phyloP scores from a whole-genome alignment of 441 rosid genomes.

The Geranium incanum region DNA sequence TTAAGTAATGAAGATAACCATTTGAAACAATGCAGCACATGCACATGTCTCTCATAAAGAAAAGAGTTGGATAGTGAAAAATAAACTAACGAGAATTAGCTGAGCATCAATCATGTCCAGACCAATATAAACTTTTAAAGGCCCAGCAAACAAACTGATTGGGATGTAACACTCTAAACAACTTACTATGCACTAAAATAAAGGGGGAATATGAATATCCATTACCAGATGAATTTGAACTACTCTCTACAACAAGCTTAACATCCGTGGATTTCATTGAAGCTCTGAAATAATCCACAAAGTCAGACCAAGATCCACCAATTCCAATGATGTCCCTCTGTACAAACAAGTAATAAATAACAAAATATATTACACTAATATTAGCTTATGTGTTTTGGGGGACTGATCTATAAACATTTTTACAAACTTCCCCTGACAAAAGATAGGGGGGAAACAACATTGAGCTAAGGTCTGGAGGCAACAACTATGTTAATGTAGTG shows the following conservation, averaged over 20 bases:
- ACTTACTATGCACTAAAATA: not conserved
- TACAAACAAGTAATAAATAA: slow-evolving; percentile 10
- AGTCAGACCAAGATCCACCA: slow-evolving; percentile 79
- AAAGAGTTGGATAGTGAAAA: not conserved
- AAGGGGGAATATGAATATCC: slow-evolving; percentile 1
- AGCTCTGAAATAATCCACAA: slow-evolving; percentile 57
- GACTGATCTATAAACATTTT: not conserved
- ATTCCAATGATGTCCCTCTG: slow-evolving; percentile 79
- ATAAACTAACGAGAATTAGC: not conserved
- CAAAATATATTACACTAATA: not conserved
- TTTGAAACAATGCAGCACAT: not conserved
- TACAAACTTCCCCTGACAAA: not conserved
- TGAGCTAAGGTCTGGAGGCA: not conserved
- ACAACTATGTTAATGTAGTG: not conserved
- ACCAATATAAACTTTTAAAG: not conserved
- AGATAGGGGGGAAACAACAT: not conserved
- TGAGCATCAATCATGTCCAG: not conserved
- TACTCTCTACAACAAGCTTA: slow-evolving; percentile 51
- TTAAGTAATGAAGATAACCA: not conserved
- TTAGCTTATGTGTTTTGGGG: not conserved
- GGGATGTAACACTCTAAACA: not conserved
- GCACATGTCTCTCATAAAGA: not conserved
- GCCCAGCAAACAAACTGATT: not conserved
- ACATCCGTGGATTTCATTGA: slow-evolving; percentile 62
- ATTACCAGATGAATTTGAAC: slow-evolving; percentile 34